Percentiles rank a stretch among this genome's conserved stretches.
phyloP scores from a whole-genome alignment of 805 yeast species.

The Ogataea degrootiae region DNA sequence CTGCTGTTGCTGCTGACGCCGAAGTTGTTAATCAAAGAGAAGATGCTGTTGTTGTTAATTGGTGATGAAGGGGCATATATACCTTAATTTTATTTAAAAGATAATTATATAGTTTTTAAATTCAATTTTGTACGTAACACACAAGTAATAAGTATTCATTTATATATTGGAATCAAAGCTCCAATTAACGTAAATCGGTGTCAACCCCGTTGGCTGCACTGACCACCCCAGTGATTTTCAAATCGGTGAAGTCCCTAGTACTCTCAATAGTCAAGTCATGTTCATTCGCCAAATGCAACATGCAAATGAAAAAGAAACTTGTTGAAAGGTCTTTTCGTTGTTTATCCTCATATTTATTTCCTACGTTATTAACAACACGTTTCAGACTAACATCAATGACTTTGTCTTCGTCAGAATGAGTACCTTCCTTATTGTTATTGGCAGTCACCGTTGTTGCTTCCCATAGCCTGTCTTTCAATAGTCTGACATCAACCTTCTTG shows the following conservation, averaged over 20 bases:
- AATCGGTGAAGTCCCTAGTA: slow-evolving; percentile 29
- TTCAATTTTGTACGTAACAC: no score
- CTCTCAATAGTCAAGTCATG: slow-evolving; percentile 60
- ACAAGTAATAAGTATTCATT: no score
- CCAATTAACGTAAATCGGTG: no score
- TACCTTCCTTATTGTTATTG: slow-evolving; percentile 3
- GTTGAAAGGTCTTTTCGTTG: slow-evolving; percentile 69
- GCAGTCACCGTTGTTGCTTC: slow-evolving; percentile 32
- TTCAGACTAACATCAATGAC: slow-evolving; percentile 15
- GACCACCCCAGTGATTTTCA: slow-evolving; percentile 12
- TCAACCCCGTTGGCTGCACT: neutral
- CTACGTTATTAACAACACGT: slow-evolving; percentile 22
- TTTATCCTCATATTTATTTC: slow-evolving; percentile 47
- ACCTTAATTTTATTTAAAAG: no score
- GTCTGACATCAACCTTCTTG: slow-evolving; percentile 71
- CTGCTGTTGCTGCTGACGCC: neutral
- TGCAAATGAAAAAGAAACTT: slow-evolving; percentile 78
- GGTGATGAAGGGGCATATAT: neutral
- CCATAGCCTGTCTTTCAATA: slow-evolving; percentile 76
- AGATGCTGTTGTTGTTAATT: neutral
- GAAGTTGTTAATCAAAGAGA: neutral
- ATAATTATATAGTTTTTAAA: no score
- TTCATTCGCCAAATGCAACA: slow-evolving; percentile 83
- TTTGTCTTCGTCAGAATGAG: neutral
- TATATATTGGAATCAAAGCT: no score